Base-by-base conservation (phyloP, 2,329 filamentous ascomycete genomes). In the Penicillium sp. region DNA sequence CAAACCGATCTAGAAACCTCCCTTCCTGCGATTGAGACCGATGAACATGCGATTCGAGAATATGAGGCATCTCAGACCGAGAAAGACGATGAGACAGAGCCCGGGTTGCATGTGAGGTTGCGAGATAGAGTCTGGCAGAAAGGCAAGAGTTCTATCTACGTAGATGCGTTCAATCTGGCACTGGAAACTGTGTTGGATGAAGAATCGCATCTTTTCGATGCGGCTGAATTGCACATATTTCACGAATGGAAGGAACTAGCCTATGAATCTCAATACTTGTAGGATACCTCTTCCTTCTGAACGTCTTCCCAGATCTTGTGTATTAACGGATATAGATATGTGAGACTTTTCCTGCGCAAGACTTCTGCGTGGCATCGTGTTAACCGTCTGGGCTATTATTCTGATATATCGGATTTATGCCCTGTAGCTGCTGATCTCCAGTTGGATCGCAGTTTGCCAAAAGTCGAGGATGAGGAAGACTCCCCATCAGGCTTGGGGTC, bases 141-240 rank as follows among this genome's bases (percentile, higher is more conserved):
- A 63, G 90, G 91, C 0, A 86, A 85, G 68, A 95, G 87, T 65
- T 97, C 92, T 1, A 90, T 99, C 49, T 99, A 99, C 64, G 91
- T 97, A 15, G 94, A 99, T 74, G 94, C 94, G 0, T 99, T 99
- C 78, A 96, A 96, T 65, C 78, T 97, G 12, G 91, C 93, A 2
- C 76, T 99, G 42, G 87, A 93, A 52, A 96, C 90, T 0, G 94
- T 99, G 3, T 75, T 97, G 10, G 86, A 90, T 42, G 90, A 97
- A 51, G 94, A 99, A 72, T 82, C 84, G 0, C 90, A 96, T 71
- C 76, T 99, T 0, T 99, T 97, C 68, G 83, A 94, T 63, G 83
- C 85, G 51, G 86, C 84, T 15, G 94, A 99, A 71, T 83, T 80
- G 64, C 78, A 82, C 12, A 80, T 97, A 0, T 97, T 99, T 68